A percentile compares a stretch with the other conserved stretches of the same genome.
Evolutionary conservation across 148 eudicot species (phyloP).

Genomic region (Arbutus unedo): DNA sequence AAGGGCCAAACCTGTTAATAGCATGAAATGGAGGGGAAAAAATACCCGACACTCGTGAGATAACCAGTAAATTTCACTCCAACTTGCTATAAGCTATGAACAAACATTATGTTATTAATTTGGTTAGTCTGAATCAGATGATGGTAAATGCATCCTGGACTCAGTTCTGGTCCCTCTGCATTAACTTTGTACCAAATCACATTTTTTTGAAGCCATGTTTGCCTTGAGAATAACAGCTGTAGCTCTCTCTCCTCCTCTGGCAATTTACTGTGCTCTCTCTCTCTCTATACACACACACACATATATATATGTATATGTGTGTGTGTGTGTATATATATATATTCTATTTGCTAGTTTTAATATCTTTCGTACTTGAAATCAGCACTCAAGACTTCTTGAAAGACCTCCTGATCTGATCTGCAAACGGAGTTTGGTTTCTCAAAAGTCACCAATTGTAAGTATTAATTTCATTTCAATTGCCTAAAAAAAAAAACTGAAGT

Average conservation of each 20-base stretch:
- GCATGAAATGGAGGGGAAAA: not conserved
- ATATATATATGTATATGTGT: not conserved
- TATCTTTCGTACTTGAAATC: slow-evolving; percentile 10
- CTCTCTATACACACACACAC: not conserved
- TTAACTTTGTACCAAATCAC: not conserved
- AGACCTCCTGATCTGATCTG: slow-evolving; percentile 68
- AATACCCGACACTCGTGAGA: not conserved
- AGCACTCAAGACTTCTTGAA: slow-evolving; percentile 79
- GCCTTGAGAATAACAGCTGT: not conserved
- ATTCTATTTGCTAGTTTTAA: slow-evolving; percentile 9
- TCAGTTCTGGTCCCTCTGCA: not conserved
- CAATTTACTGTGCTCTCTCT: not conserved
- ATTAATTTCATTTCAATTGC: not conserved
- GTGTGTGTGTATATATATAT: not conserved
- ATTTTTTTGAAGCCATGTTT: not conserved
- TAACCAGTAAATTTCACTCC: not conserved
- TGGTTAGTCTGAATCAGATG: not conserved
- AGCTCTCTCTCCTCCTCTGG: not conserved
- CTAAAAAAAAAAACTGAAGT: not conserved
- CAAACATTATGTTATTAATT: not conserved
- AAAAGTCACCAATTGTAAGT: slow-evolving; percentile 69
- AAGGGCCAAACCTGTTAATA: not conserved
- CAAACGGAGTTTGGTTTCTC: slow-evolving; percentile 67
- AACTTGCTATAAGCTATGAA: not conserved
- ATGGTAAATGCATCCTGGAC: not conserved